Evolutionary conservation across 768 basidiomycete genomes (phyloP).

Genomic region (Leccinum broughii): DNA sequence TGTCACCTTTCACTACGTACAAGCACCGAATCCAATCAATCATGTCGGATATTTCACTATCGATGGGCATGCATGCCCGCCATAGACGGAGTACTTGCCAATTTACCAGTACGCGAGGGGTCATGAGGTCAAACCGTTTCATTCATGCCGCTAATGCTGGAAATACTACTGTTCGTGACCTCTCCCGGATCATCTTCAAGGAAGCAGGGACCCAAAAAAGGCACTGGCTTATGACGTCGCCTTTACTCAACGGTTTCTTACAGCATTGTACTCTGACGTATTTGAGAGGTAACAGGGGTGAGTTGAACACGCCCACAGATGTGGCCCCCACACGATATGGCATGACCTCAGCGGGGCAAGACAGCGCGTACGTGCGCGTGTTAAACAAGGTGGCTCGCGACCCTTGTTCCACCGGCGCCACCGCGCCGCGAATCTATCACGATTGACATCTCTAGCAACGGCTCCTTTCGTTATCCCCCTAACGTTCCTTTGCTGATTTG

Average conservation of each 20-base stretch:
- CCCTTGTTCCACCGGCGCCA: conserved; percentile 6
- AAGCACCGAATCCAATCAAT: conserved; percentile 1
- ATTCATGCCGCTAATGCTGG: neutral
- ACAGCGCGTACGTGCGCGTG: neutral
- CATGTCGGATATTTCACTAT: neutral
- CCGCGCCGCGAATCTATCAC: neutral
- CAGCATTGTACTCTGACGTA: neutral
- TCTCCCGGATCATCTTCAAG: neutral
- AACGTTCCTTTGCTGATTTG: neutral
- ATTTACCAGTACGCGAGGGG: neutral
- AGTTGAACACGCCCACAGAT: neutral
- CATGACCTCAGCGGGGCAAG: neutral
- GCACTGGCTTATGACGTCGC: neutral
- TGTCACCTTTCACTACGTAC: neutral
- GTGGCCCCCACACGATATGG: neutral
- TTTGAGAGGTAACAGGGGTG: neutral
- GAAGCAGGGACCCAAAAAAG: neutral
- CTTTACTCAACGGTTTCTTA: neutral
- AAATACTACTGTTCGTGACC: neutral
- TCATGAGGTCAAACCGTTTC: neutral
- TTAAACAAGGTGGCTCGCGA: conserved; percentile 1
- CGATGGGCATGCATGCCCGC: conserved; percentile 1
- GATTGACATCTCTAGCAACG: neutral
- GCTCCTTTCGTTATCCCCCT: neutral
- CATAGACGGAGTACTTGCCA: conserved; percentile 3